A percentile compares a stretch with the other conserved stretches of the same genome.
phyloP scores from a whole-genome alignment of 768 basidiomycete genomes.

The Pleurotus sapidus region DNA sequence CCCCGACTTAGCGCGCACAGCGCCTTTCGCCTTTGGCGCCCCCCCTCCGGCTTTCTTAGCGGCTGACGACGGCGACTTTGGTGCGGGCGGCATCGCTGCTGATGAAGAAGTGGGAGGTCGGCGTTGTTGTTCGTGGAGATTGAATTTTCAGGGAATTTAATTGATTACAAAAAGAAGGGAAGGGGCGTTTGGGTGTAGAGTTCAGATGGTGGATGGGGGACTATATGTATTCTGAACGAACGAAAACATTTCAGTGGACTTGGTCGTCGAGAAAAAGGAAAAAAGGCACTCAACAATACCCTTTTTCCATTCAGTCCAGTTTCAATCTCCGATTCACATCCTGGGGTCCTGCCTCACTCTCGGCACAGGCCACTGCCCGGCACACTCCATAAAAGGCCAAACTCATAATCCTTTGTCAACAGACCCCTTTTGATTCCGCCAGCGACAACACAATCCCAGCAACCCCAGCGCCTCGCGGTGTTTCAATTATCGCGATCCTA shows the following conservation, averaged over 20 bases:
- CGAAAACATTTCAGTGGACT: background rate
- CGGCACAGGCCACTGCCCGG: background rate
- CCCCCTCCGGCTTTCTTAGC: constrained; percentile 42
- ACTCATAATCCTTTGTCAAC: background rate
- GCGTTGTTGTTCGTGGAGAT: no score
- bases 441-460: no score
- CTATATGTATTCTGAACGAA: background rate
- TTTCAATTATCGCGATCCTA: background rate
- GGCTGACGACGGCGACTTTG: constrained; percentile 36
- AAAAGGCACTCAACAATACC: background rate
- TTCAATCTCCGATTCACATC: background rate
- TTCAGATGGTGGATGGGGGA: constrained; percentile 11
- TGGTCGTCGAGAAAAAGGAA: background rate
- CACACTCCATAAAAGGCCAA: background rate
- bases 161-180: constrained; percentile 5
- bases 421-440: background rate
- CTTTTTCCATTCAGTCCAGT: background rate
- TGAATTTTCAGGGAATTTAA: no score
- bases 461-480: background rate
- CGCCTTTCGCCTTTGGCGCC: constrained; percentile 74
- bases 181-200: constrained; percentile 5
- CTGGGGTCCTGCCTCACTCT: background rate
- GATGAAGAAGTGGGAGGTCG: no score
- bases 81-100: constrained; percentile 32
- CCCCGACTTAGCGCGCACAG: constrained; percentile 82